phyloP scores from a whole-genome alignment of 805 yeast species.

The Saturnispora saitoi region DNA sequence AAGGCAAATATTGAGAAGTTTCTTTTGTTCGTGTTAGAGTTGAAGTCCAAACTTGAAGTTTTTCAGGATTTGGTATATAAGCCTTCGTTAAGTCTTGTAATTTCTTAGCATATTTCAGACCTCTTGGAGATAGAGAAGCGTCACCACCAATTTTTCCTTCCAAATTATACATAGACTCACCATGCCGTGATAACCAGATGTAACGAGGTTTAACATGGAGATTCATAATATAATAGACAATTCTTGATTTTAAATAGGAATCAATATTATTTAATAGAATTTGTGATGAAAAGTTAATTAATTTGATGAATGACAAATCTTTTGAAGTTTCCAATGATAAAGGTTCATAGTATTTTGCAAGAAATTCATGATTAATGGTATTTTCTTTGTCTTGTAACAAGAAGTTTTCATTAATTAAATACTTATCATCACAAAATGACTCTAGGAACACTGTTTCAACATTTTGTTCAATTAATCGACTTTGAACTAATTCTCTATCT shows the following conservation, averaged over 20 bases:
- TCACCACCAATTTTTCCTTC: slow-evolving; percentile 97
- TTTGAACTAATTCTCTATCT: slow-evolving; percentile 57
- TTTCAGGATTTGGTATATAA: slow-evolving; percentile 50
- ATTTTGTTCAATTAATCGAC: slow-evolving; percentile 45
- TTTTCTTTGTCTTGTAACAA: slow-evolving; percentile 64
- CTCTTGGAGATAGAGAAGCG: slow-evolving; percentile 75
- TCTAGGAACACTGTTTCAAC: slow-evolving; percentile 91
- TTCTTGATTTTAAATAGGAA: slow-evolving; percentile 82
- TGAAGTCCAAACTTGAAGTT: slow-evolving; percentile 92
- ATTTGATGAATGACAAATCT: slow-evolving; percentile 73
- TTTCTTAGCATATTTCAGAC: slow-evolving; percentile 72
- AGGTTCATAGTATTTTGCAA: slow-evolving; percentile 71
- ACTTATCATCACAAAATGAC: slow-evolving; percentile 80
- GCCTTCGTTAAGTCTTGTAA: slow-evolving; percentile 68
- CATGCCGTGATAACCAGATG: slow-evolving; percentile 93
- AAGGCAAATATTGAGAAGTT: slow-evolving; percentile 76
- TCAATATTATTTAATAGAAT: slow-evolving; percentile 82
- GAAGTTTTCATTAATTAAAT: slow-evolving; percentile 68
- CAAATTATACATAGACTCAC: slow-evolving; percentile 85
- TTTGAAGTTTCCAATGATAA: slow-evolving; percentile 50
- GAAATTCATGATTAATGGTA: slow-evolving; percentile 57
- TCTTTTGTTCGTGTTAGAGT: slow-evolving; percentile 87
- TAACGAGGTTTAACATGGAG: slow-evolving; percentile 86
- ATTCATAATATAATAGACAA: slow-evolving; percentile 94
- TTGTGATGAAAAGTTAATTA: slow-evolving; percentile 81